Conservation (phyloP, 768 basidiomycete species). For the Leccinellum rugosiceps region DNA sequence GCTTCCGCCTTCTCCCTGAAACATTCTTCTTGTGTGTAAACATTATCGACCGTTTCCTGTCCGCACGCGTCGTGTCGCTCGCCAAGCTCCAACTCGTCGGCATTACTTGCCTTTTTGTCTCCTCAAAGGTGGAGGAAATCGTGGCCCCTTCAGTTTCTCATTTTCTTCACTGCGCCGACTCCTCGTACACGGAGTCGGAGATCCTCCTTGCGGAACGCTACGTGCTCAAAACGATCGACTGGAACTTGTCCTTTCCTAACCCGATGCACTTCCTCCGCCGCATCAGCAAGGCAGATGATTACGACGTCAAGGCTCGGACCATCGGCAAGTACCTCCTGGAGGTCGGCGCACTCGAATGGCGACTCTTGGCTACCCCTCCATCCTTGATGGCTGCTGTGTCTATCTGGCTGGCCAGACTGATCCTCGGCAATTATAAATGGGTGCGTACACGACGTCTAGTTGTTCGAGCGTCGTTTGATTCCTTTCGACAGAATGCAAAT, state of each 20-base stretch:
- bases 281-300: slow-evolving; percentile 91
- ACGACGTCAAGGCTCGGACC: slow-evolving; percentile 80
- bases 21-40: slow-evolving; percentile 89
- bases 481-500: slow-evolving; percentile 62
- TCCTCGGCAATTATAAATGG: slow-evolving; percentile 82
- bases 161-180: slow-evolving; percentile 77
- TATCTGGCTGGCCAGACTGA: slow-evolving; percentile 80
- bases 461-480: neutral
- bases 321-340: slow-evolving; percentile 91
- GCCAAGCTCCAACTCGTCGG: slow-evolving; percentile 91
- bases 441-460: slow-evolving; percentile 45
- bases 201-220: slow-evolving; percentile 89
- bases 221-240: slow-evolving; percentile 80
- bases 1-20: slow-evolving; percentile 83
- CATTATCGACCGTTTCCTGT: slow-evolving; percentile 77
- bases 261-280: slow-evolving; percentile 87
- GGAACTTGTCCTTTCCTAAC: slow-evolving; percentile 83
- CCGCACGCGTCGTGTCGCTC: slow-evolving; percentile 69
- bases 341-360: slow-evolving; percentile 77
- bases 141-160: slow-evolving; percentile 81
- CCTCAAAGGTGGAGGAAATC: slow-evolving; percentile 92
- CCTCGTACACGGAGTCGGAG: slow-evolving; percentile 71
- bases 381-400: slow-evolving; percentile 80
- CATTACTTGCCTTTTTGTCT: slow-evolving; percentile 80
- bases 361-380: slow-evolving; percentile 70